Conservation (phyloP, 2,329 filamentous ascomycete genomes). For the Corniculantispora saksenae region DNA sequence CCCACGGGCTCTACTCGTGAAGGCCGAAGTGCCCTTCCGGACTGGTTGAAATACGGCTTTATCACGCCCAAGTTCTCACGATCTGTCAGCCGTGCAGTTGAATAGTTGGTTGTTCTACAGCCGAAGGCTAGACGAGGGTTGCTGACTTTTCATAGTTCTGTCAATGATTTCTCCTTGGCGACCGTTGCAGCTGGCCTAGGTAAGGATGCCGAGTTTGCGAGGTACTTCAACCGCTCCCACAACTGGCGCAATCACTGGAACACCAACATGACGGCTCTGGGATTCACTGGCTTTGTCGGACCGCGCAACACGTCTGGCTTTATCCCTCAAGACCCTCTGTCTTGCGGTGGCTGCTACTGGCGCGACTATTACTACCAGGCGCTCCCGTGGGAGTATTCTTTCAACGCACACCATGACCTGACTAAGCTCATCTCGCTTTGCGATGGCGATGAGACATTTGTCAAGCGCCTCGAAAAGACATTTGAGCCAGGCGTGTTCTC, state of each 20-base stretch:
- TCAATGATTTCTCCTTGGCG: constrained; percentile 68
- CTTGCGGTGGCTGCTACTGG: constrained; percentile 68
- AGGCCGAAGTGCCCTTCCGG: constrained; percentile 67
- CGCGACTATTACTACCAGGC: constrained; percentile 59
- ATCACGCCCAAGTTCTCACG: constrained; percentile 64
- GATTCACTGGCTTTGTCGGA: constrained; percentile 66
- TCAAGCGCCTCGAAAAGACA: constrained; percentile 59
- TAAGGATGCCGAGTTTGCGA: constrained; percentile 50
- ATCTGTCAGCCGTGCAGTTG: constrained; percentile 64
- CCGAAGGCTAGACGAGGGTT: neutral
- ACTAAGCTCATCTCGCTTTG: constrained; percentile 51
- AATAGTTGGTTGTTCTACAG: constrained; percentile 50
- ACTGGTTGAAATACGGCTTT: constrained; percentile 66
- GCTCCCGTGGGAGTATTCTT: constrained; percentile 65
- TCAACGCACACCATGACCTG: constrained; percentile 69
- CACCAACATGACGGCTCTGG: constrained; percentile 53
- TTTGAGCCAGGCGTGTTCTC: constrained; percentile 52
- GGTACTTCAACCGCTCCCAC: constrained; percentile 62
- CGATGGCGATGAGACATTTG: constrained; percentile 58
- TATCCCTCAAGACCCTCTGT: constrained; percentile 55
- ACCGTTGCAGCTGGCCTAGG: constrained; percentile 63
- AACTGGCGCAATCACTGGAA: constrained; percentile 78
- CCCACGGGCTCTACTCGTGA: constrained; percentile 64
- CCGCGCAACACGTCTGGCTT: constrained; percentile 58
- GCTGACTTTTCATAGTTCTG: constrained; percentile 37